These are phyloP conservation scores for Tulasnella sp. DNA, from an alignment of 768 basidiomycete species.

Conservation along the genomic window DNA sequence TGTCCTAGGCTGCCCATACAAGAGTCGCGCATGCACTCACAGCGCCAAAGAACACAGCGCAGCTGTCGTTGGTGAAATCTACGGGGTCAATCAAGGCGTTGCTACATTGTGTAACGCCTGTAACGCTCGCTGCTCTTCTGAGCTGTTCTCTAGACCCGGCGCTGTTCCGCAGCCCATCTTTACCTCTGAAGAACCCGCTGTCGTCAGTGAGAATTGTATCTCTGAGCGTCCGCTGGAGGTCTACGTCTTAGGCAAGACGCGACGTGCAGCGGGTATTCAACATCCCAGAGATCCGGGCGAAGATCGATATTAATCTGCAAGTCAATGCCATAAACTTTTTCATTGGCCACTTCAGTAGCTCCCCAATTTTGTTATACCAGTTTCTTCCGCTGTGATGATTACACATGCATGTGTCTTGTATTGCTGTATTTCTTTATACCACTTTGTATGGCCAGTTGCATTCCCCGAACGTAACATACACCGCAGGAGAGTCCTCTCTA, in stretches of 20 bases:
- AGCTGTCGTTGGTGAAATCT: background rate
- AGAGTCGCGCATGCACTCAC: background rate
- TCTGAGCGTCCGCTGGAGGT: background rate
- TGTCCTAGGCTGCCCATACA: background rate
- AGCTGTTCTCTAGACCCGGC: background rate
- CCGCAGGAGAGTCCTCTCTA: no score
- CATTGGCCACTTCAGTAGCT: no score
- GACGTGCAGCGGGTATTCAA: background rate
- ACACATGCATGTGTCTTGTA: no score
- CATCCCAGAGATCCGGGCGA: background rate
- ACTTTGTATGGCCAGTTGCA: no score
- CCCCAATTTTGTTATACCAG: no score
- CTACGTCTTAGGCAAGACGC: background rate
- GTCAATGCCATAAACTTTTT: no score
- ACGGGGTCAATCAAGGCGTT: background rate
- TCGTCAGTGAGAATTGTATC: background rate
- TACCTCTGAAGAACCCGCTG: background rate
- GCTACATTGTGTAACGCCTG: background rate
- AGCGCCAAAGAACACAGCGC: background rate
- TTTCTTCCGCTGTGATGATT: no score
- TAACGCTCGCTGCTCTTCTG: background rate
- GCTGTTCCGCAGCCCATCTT: background rate
- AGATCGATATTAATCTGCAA: no score
- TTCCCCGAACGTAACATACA: no score
- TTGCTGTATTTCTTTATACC: no score